phyloP scores from a whole-genome alignment of 352 stramenopile species.

The Phytophthora tentaculata region DNA sequence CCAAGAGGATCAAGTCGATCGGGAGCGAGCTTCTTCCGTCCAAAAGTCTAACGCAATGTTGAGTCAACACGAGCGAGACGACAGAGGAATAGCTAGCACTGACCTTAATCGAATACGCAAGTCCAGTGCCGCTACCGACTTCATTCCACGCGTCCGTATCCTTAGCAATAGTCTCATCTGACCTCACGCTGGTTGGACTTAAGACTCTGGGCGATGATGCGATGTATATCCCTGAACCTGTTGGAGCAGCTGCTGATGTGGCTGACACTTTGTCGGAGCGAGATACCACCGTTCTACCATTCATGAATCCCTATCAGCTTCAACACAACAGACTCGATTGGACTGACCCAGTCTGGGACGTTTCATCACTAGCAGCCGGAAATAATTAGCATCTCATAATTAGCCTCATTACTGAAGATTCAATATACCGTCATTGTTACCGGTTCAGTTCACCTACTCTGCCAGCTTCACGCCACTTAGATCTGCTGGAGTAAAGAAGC shows the following conservation, averaged over 20 bases:
- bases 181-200: conserved; percentile 15
- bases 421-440: too few relatives aligned
- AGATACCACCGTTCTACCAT: conserved; percentile 4
- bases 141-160: conserved; percentile 14
- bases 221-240: conserved; percentile 18
- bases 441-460: conserved; percentile 10
- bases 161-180: neutral
- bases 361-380: conserved; percentile 15
- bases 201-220: conserved; percentile 13
- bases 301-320: conserved; percentile 21
- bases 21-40: conserved; percentile 57
- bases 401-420: too few relatives aligned
- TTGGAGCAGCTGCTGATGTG: conserved; percentile 18
- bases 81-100: neutral
- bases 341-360: conserved; percentile 16
- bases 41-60: conserved; percentile 56
- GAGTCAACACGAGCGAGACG: neutral
- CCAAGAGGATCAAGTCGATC: conserved; percentile 54
- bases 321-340: neutral
- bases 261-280: conserved; percentile 23
- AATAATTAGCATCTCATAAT: conserved; percentile 19
- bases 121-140: conserved; percentile 17
- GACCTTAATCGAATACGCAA: conserved; percentile 33
- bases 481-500: conserved; percentile 45
- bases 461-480: conserved; percentile 12